A percentile compares a stretch with the other conserved stretches of the same genome.
Evolutionary conservation across 2,329 filamentous ascomycete species (phyloP).

Genomic region (Fusarium sp.): DNA sequence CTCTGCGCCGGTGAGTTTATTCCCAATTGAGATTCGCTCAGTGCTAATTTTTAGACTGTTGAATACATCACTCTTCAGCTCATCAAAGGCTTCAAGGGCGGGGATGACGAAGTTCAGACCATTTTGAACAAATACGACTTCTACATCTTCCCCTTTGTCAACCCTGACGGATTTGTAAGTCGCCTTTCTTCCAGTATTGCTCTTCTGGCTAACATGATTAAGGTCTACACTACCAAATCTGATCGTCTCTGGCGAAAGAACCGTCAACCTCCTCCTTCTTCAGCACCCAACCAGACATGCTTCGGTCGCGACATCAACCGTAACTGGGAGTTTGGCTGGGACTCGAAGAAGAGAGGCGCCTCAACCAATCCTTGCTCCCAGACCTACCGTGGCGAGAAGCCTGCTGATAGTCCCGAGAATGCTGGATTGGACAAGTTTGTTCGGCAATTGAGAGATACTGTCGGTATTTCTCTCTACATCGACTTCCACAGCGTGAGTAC

Average conservation of each 20-base stretch:
- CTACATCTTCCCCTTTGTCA: slow-evolving; percentile 64
- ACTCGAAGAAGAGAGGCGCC: slow-evolving; percentile 56
- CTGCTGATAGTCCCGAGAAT: slow-evolving; percentile 61
- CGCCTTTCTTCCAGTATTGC: accelerated
- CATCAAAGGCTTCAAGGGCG: slow-evolving; percentile 56
- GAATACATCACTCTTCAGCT: slow-evolving; percentile 63
- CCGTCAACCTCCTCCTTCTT: slow-evolving; percentile 53
- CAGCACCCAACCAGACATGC: slow-evolving; percentile 50
- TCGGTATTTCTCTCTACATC: slow-evolving; percentile 60
- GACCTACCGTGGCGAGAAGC: slow-evolving; percentile 56
- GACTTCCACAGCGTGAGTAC: slow-evolving; percentile 55
- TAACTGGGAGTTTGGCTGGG: slow-evolving; percentile 66
- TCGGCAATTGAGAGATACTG: slow-evolving; percentile 47
- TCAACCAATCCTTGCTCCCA: slow-evolving; percentile 63
- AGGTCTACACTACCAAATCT: slow-evolving; percentile 59
- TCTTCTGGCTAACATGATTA: neutral
- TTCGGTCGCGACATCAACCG: slow-evolving; percentile 66
- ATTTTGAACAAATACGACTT: slow-evolving; percentile 69
- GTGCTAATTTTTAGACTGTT: slow-evolving; percentile 46
- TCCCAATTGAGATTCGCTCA: neutral
- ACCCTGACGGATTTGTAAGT: slow-evolving; percentile 57
- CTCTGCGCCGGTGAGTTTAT: slow-evolving; percentile 63
- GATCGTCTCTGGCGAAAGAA: slow-evolving; percentile 67
- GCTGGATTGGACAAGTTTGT: slow-evolving; percentile 55
- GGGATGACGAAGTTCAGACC: slow-evolving; percentile 52